phyloP scores from a whole-genome alignment of 2,329 filamentous ascomycete species.

The Microsporum ferrugineum region DNA sequence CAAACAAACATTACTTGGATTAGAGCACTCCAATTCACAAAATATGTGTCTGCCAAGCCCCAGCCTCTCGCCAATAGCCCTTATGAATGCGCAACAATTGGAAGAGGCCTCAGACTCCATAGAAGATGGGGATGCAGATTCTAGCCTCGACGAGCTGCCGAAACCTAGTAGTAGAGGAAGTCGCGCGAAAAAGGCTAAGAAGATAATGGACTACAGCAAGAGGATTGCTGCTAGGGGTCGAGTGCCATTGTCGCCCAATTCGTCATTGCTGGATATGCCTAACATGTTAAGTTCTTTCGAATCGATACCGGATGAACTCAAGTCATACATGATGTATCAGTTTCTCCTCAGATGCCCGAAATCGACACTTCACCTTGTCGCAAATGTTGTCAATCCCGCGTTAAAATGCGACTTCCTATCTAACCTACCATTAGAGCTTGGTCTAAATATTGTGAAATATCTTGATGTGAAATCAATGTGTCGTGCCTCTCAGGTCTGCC shows the following conservation, averaged over 20 bases:
- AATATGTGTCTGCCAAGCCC: slow-evolving; percentile 92
- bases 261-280: slow-evolving; percentile 63
- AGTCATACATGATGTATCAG: slow-evolving; percentile 95
- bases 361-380: slow-evolving; percentile 77
- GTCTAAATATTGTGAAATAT: slow-evolving; percentile 76
- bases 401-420: slow-evolving; percentile 88
- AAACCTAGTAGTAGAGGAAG: slow-evolving; percentile 7
- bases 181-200: not conserved
- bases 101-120: slow-evolving; percentile 31
- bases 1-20: not conserved
- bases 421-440: slow-evolving; percentile 73
- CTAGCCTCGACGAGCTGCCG: slow-evolving; percentile 39
- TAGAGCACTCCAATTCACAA: not conserved
- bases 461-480: slow-evolving; percentile 79
- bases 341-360: slow-evolving; percentile 78
- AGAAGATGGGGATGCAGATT: slow-evolving; percentile 34
- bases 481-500: slow-evolving; percentile 83
- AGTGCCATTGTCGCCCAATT: slow-evolving; percentile 19
- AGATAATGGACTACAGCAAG: slow-evolving; percentile 15
- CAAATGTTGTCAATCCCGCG: slow-evolving; percentile 82
- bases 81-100: slow-evolving; percentile 49
- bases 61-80: slow-evolving; percentile 77
- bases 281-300: slow-evolving; percentile 83
- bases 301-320: slow-evolving; percentile 78
- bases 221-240: slow-evolving; percentile 26